These are phyloP conservation scores for Xanthoconium purpureum DNA, from an alignment of 768 basidiomycete species.

Conservation along the genomic window DNA sequence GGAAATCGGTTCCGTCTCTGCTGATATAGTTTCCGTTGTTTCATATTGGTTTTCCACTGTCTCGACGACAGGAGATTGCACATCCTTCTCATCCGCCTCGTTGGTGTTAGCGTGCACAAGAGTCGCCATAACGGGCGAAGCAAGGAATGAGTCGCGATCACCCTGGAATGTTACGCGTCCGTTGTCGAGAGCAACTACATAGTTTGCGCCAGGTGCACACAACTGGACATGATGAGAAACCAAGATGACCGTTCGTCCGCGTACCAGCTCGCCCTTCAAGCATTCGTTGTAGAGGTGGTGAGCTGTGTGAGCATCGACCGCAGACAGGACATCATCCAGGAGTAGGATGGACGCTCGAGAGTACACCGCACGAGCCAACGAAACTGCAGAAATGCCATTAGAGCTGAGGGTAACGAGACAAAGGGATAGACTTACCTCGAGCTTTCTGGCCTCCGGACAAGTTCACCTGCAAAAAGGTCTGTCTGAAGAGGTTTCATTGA, in stretches of 20 bases:
- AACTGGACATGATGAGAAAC: slow-evolving; percentile 95
- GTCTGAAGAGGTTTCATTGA: background rate
- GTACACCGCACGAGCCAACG: slow-evolving; percentile 83
- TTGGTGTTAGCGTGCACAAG: slow-evolving; percentile 57
- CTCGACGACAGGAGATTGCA: slow-evolving; percentile 11
- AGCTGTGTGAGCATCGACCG: slow-evolving; percentile 84
- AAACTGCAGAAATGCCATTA: slow-evolving; percentile 42
- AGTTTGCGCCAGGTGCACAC: slow-evolving; percentile 73
- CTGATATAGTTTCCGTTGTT: slow-evolving; percentile 20
- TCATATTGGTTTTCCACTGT: slow-evolving; percentile 1
- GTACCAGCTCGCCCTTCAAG: slow-evolving; percentile 72
- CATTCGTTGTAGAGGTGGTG: slow-evolving; percentile 79
- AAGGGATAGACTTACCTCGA: slow-evolving; percentile 41
- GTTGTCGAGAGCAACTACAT: slow-evolving; percentile 76
- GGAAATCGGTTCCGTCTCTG: slow-evolving; percentile 26
- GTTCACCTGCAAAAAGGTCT: slow-evolving; percentile 22
- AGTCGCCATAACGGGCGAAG: slow-evolving; percentile 61
- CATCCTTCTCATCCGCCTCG: slow-evolving; percentile 45
- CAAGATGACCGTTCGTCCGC: slow-evolving; percentile 78
- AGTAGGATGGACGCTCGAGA: slow-evolving; percentile 79
- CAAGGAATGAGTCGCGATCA: slow-evolving; percentile 56
- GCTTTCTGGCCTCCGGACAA: slow-evolving; percentile 63
- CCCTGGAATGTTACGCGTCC: slow-evolving; percentile 75
- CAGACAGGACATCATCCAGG: slow-evolving; percentile 74
- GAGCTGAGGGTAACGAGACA: background rate